A percentile compares a stretch with the other conserved stretches of the same genome.
phyloP scores from a whole-genome alignment of 257 asterid species.

The Solanum tacnaense region DNA sequence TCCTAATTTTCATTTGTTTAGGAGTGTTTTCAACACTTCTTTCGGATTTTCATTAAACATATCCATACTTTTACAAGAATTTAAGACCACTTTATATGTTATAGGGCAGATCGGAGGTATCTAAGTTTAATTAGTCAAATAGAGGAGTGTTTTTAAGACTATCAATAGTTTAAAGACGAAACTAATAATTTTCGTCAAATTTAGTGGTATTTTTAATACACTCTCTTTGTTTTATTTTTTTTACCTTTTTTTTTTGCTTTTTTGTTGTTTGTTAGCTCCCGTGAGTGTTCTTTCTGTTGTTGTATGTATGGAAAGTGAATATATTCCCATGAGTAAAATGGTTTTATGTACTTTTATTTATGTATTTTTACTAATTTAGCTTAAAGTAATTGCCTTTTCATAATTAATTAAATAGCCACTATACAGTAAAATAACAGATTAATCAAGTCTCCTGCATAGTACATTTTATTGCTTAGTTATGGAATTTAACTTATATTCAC shows the following conservation, averaged over 20 bases:
- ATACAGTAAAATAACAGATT: background rate
- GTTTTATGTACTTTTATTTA: background rate
- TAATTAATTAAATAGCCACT: background rate
- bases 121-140: too few relatives aligned
- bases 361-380: background rate
- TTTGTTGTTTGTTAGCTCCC: conserved; percentile 11
- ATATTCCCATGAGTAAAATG: conserved; percentile 2
- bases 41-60: background rate
- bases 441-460: background rate
- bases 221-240: too few relatives aligned
- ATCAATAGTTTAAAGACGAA: background rate
- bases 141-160: background rate
- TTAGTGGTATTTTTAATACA: too few relatives aligned
- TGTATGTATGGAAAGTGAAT: conserved; percentile 11
- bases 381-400: background rate
- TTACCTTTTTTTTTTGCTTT: background rate
- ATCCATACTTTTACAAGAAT: too few relatives aligned
- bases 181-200: too few relatives aligned
- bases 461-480: background rate
- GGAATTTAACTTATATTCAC: background rate
- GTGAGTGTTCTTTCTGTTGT: conserved; percentile 12
- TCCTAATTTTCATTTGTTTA: too few relatives aligned
- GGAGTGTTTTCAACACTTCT: too few relatives aligned
- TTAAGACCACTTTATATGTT: background rate
- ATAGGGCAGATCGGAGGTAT: too few relatives aligned